Evolutionary conservation across 1,284 basidiomycete genomes (phyloP), one percentile per base, ranked within the genome.

Genomic region (Moesziomyces sp.): DNA sequence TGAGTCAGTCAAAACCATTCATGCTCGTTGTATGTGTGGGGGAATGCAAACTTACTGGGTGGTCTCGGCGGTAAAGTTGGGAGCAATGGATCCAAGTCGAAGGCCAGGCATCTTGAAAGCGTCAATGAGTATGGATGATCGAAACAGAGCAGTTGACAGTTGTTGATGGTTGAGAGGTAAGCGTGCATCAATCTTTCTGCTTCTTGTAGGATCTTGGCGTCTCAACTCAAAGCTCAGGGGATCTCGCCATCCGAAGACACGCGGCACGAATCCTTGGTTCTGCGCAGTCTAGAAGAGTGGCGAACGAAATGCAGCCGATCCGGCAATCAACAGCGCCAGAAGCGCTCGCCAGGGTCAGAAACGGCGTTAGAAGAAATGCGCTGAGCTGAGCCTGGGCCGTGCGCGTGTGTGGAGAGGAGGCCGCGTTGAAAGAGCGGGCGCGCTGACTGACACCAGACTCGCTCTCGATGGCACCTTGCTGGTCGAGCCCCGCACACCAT

Each of bases 31-130:
- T 28, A 1, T 7, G 5, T 28, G 26, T 28, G 26, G 52, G 52
- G 24, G 16, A 28, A 38, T 28, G 26, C 16, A 26, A 42, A 74
- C 77, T 60, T 69, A 79, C 69, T 82, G 74, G 45, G 79, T 83
- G 35, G 81, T 81, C 66, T 83, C 76, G 46, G 82, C 81, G 51
- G 72, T 68, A 58, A 84, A 84, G 74, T 84, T 76, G 40, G 82
- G 82, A 16, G 79, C 82, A 43, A 79, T 66, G 47, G 76, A 80
- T 38, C 82, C 82, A 50, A 83, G 79, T 44, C 82, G 81, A 57
- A 83, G 73, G 50, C 50, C 49, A 40, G 80, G 71, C 78, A 81
- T 81, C 28, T 44, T 77, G 60, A 92, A 21, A 4, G 38, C 19
- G 18, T 18, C 38, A 24, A 34, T 4, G 52, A 40, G 26, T 45